Evolutionary conservation across 2,329 filamentous ascomycete genomes (phyloP).

Genomic region (Exophiala oligosperma): DNA sequence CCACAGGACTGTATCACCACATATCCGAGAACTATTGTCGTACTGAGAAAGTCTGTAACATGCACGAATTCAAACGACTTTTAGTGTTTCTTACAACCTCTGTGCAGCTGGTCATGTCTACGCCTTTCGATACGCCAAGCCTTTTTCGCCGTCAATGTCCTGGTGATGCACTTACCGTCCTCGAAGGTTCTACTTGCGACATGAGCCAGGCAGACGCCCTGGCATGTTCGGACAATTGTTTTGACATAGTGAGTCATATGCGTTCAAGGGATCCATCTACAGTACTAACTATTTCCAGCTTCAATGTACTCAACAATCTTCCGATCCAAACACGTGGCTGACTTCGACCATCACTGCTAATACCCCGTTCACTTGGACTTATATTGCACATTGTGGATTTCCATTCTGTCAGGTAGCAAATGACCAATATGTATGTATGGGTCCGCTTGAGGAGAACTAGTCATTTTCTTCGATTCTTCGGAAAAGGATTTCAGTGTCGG

Average conservation of each 20-base stretch:
- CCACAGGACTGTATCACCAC: background rate
- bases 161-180: background rate
- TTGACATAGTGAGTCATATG: background rate
- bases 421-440: constrained; percentile 1
- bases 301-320: constrained; percentile 3
- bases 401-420: background rate
- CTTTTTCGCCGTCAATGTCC: background rate
- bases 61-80: background rate
- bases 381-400: background rate
- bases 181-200: background rate
- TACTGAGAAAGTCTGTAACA: background rate
- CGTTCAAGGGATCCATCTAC: background rate
- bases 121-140: background rate
- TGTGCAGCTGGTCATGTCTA: background rate
- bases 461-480: background rate
- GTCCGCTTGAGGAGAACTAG: background rate
- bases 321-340: constrained; percentile 1
- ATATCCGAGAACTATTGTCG: background rate
- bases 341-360: background rate
- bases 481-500: background rate
- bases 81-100: background rate
- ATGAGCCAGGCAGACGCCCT: background rate
- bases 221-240: background rate
- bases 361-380: background rate
- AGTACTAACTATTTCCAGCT: background rate